Evolutionary conservation across 495 filamentous ascomycete species (phyloP), one percentile per base, ranked within the genome.

Genomic region (Aspergillus bertholletiae): DNA sequence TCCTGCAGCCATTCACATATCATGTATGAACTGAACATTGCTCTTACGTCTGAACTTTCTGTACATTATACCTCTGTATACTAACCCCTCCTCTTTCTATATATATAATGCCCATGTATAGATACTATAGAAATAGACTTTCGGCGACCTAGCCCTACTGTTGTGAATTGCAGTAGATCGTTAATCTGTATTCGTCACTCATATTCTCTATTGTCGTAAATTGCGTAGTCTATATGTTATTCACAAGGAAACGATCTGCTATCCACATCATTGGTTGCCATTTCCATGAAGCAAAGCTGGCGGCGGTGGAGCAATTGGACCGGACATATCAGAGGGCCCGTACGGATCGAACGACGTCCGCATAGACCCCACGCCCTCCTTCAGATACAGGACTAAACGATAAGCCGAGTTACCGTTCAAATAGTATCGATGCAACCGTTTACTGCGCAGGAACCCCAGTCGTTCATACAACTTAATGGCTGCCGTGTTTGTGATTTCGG

Each of bases 331-430:
- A 39, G 49, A 30, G 39, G 59, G 54, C 12, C 63, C 65, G 41
- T 73, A 70, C 7, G 76, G 67, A 47, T 79, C 73, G 54, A 74
- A 67, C 28, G 54, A 56, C 44, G 61, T 76, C 49, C 67, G 57
- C 39, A 76, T 69, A 3, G 70, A 69, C 17, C 71, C 71, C 13
- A 75, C 68, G 24, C 82, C 80, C 56, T 82, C 80, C 69, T 88
- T 96, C 49, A 98, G 73, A 52, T 92, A 88, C 41, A 99, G 71
- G 20, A 97, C 81, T 12, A 99, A 74, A 34, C 95, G 77, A 69
- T 92, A 97, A 1, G 95, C 95, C 40, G 90, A 94, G 68, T 92
- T 97, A 9, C 95, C 95, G 64, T 97, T 97, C 43, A 99, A 70
- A 62, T 99, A 99, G 65, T 99, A 99, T 41, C 95, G 82, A 66